Evolutionary conservation across 2,329 filamentous ascomycete genomes (phyloP), one percentile per base, ranked within the genome.

Genomic region (Fusarium ramigenum): DNA sequence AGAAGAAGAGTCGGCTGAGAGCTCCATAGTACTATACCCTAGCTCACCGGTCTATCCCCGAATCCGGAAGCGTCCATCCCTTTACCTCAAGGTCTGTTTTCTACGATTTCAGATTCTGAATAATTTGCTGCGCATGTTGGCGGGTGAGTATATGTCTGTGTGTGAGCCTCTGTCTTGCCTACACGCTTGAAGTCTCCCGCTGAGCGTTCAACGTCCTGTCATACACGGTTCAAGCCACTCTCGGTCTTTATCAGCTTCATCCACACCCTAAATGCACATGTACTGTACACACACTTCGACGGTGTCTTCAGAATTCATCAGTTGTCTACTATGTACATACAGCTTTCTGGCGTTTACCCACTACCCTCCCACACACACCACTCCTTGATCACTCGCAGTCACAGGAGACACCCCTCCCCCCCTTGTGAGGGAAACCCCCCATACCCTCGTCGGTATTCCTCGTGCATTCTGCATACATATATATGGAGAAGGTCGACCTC

Each of bases 391-490:
- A 47, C 71, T 66, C 71, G 61, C 46, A 52, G 57, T 63, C 61
- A 60, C 63, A 67, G 23, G 42, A 60, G 49, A 59, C 65, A 61
- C 73, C 66, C 61, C 68, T 52, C 56, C 66, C 57, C 65, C 37
- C 53, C 63, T 67, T 63, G 53, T 39, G 44, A 70, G 49, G 58
- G 49, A 49, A 63, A 69, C 40, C 61, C 69, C 70, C 63, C 68
- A 60, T 70, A 70, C 74, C 76, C 74, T 74, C 66, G 67, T 66
- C 71, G 75, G 74, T 78, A 77, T 68, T 76, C 74, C 71, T 76
- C 75, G 68, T 77, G 74, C 72, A 60, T 63, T 57, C 70, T 78
- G 68, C 74, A 73, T 72, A 70, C n/a, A n/a, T 72, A 68, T 77
- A 77, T 64, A 74, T 73, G 66, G 69, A 71, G 70, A 72, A 72